phyloP scores from a whole-genome alignment of 768 basidiomycete genomes.

The Amanita pseudoporphyria region DNA sequence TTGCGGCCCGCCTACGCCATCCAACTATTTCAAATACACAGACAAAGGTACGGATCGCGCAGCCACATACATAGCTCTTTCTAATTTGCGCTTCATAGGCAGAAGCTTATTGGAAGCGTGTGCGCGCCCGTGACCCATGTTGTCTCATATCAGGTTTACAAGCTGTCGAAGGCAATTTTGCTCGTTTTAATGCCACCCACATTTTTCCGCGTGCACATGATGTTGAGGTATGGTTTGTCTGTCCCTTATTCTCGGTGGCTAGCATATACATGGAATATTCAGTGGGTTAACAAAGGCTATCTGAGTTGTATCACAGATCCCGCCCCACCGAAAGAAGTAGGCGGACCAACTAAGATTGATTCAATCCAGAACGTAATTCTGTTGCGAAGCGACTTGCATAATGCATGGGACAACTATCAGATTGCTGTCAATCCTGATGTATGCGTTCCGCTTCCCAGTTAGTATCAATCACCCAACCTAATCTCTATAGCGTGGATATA shows the following conservation, averaged over 20 bases:
- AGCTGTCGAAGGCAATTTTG: conserved; percentile 6
- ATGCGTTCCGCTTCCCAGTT: conserved; percentile 8
- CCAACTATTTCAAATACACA: conserved; percentile 9
- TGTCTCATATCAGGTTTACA: conserved; percentile 13
- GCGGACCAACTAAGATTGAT: conserved; percentile 13
- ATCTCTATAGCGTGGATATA: conserved; percentile 18
- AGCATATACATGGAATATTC: no score
- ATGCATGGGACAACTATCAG: conserved; percentile 15
- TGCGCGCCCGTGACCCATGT: conserved; percentile 9
- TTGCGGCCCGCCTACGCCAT: conserved; percentile 9
- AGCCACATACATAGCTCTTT: background rate
- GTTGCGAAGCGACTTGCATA: conserved; percentile 13
- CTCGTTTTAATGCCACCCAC: conserved; percentile 13
- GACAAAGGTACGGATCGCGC: conserved; percentile 4
- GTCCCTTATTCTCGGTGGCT: no score
- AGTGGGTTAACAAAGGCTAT: conserved; percentile 13
- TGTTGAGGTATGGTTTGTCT: conserved; percentile 12
- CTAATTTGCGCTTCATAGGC: conserved; percentile 4
- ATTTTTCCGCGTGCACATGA: conserved; percentile 20
- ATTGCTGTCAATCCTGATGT: conserved; percentile 15
- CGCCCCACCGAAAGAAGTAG: background rate
- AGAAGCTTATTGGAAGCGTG: conserved; percentile 8
- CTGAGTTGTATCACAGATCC: conserved; percentile 11
- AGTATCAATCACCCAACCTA: no score
- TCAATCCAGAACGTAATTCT: conserved; percentile 15